Conservation (phyloP, 441 rosid species). For the Gossypium schwendimanii region DNA sequence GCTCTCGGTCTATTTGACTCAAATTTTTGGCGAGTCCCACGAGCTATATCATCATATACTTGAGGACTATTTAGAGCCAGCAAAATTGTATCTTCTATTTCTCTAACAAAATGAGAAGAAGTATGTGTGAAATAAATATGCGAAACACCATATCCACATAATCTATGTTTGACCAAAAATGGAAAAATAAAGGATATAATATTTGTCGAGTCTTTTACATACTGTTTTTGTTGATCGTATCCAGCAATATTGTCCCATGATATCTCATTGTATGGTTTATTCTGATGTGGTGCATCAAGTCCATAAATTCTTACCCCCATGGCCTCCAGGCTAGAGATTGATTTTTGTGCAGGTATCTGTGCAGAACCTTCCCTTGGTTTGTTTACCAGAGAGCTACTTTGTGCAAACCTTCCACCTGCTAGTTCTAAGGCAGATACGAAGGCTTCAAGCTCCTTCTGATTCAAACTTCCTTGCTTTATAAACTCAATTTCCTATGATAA, state of each 20-base stretch:
- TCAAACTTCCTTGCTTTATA: constrained; percentile 75
- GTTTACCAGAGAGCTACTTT: constrained; percentile 26
- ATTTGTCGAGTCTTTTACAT: constrained; percentile 8
- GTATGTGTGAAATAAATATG: background rate
- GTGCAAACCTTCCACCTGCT: constrained; percentile 51
- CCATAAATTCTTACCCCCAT: constrained; percentile 94
- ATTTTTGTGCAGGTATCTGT: constrained; percentile 37
- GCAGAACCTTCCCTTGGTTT: constrained; percentile 35
- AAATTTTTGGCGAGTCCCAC: constrained; percentile 70
- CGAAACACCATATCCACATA: background rate
- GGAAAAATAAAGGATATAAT: background rate
- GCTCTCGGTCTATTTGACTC: constrained; percentile 97
- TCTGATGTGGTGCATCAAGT: constrained; percentile 42
- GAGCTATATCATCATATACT: constrained; percentile 83
- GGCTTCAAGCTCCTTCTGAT: constrained; percentile 66
- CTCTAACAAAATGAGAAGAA: constrained; percentile 38
- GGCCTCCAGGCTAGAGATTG: constrained; percentile 55
- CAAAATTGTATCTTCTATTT: constrained; percentile 83
- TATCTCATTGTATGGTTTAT: constrained; percentile 38
- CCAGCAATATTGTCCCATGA: constrained; percentile 94
- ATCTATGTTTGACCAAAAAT: constrained; percentile 7
- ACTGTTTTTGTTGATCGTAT: constrained; percentile 87
- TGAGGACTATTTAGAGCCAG: constrained; percentile 86
- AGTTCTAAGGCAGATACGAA: constrained; percentile 65
- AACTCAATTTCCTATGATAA: constrained; percentile 79